Percentiles rank a stretch among this genome's conserved stretches.
phyloP scores from a whole-genome alignment of 2,329 filamentous ascomycete species.

The Apiospora aurea region DNA sequence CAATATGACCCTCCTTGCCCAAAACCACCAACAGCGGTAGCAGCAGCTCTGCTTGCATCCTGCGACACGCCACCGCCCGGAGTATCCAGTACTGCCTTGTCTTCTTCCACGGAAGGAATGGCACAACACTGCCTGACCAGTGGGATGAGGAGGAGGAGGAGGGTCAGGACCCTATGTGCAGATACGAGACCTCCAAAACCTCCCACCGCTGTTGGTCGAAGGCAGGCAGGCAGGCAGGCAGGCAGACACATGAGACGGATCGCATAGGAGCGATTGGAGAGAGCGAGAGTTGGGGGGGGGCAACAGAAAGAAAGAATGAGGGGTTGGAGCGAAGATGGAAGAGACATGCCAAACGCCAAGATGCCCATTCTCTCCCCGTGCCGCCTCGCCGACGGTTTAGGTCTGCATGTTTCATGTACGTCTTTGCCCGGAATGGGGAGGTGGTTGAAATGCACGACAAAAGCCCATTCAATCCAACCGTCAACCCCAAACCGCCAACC shows the following conservation, averaged over 20 bases:
- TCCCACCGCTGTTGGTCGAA: background rate
- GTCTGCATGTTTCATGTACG: slow-evolving; percentile 7
- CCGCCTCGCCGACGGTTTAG: background rate
- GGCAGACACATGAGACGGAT: background rate
- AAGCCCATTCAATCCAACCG: background rate
- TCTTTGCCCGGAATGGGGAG: slow-evolving; percentile 2
- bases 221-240: background rate
- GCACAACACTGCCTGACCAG: background rate
- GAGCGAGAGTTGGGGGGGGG: background rate
- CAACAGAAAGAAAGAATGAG: background rate
- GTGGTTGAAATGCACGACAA: background rate
- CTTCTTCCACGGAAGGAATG: background rate
- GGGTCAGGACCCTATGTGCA: slow-evolving; percentile 7
- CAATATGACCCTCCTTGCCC: background rate
- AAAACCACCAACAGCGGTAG: background rate
- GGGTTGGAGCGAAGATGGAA: background rate
- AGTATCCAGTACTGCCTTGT: background rate
- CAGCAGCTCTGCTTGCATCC: background rate
- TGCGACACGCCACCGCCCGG: background rate
- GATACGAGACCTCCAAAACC: background rate
- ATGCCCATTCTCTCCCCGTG: background rate
- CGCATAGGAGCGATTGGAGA: background rate
- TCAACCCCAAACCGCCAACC: background rate
- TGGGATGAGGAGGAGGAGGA: background rate
- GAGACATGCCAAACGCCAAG: background rate